Conservation (phyloP, 1,284 basidiomycete genomes). For the Leccinum huronense region DNA sequence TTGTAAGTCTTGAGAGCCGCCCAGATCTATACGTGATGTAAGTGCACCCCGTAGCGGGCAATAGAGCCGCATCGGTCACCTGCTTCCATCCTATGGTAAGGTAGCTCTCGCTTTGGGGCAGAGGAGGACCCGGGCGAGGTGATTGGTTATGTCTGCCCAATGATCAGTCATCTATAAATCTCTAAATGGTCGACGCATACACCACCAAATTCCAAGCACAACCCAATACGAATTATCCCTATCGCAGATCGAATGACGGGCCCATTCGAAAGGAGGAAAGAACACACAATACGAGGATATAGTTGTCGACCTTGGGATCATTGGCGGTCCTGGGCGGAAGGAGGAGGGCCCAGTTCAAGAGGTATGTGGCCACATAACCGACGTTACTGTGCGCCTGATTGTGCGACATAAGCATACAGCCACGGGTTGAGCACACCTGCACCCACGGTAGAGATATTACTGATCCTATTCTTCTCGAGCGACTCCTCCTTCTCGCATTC, state of each 20-base stretch:
- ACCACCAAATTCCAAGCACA: slow-evolving; percentile 77
- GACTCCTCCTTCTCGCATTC: slow-evolving; percentile 76
- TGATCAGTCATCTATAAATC: slow-evolving; percentile 1
- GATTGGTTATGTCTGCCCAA: slow-evolving; percentile 66
- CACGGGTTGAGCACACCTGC: not conserved
- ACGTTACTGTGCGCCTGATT: slow-evolving; percentile 71
- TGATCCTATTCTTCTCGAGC: slow-evolving; percentile 80
- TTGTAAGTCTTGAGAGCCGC: slow-evolving; percentile 66
- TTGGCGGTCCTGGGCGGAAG: slow-evolving; percentile 52
- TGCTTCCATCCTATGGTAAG: slow-evolving; percentile 82
- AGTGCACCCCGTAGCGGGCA: not conserved
- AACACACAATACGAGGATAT: slow-evolving; percentile 59
- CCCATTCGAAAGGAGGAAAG: not conserved
- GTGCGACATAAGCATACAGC: slow-evolving; percentile 6
- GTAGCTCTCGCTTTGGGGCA: slow-evolving; percentile 72
- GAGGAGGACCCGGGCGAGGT: slow-evolving; percentile 66
- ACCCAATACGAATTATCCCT: slow-evolving; percentile 78
- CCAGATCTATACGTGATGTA: slow-evolving; percentile 53
- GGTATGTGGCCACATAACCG: slow-evolving; percentile 66
- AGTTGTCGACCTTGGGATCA: slow-evolving; percentile 72
- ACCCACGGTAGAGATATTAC: slow-evolving; percentile 79
- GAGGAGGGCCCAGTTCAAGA: slow-evolving; percentile 71
- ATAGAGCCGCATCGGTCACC: slow-evolving; percentile 34
- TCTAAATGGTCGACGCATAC: slow-evolving; percentile 41
- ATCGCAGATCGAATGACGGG: slow-evolving; percentile 13